Evolutionary conservation across 2,329 filamentous ascomycete species (phyloP).

Genomic region (Pseudocercospora cruenta): DNA sequence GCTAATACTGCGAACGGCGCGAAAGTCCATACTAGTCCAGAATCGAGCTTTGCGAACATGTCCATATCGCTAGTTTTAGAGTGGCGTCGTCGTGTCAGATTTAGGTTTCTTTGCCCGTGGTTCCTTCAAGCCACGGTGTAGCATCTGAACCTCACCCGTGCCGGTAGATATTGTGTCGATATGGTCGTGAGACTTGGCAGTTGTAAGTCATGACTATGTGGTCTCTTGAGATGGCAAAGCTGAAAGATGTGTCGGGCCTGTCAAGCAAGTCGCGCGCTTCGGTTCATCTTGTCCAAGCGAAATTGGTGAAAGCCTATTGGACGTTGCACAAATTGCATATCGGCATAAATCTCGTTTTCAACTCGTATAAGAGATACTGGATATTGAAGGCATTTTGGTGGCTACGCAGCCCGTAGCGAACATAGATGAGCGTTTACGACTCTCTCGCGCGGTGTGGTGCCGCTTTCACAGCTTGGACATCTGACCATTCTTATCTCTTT

Average conservation of each 20-base stretch:
- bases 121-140: neutral
- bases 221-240: neutral
- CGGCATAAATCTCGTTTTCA: neutral
- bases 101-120: neutral
- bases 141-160: neutral
- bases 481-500: neutral
- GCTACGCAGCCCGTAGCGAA: neutral
- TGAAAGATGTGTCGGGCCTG: neutral
- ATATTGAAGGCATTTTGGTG: neutral
- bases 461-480: no score
- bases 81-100: neutral
- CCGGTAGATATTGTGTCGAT: neutral
- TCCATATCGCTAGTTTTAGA: neutral
- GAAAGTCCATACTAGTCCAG: constrained; percentile 14
- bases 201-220: neutral
- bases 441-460: neutral
- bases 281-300: neutral
- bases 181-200: neutral
- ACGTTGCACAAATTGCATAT: neutral
- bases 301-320: neutral
- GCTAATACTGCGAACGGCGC: constrained; percentile 22
- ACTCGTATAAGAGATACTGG: neutral
- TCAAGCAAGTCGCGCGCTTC: no score
- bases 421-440: neutral
- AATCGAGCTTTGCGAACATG: neutral